These are phyloP conservation scores for Podospora pseudocomata DNA, from an alignment of 495 filamentous ascomycete genomes.

Conservation along the genomic window DNA sequence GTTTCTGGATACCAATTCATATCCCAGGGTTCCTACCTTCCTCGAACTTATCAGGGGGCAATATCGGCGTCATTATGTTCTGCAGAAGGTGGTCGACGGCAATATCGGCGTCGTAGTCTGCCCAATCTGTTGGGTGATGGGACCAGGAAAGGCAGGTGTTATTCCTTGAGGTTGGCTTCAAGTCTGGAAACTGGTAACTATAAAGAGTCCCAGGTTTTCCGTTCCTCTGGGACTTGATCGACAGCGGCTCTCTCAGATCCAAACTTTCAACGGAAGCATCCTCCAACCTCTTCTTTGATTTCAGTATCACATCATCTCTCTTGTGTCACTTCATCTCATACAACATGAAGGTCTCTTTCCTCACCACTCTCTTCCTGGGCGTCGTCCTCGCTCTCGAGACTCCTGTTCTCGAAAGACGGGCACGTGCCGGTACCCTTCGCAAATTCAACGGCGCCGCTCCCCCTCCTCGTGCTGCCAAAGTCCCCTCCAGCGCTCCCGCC, in stretches of 20 bases:
- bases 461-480: slow-evolving; percentile 13
- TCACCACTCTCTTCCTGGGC: slow-evolving; percentile 32
- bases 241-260: slow-evolving; percentile 4
- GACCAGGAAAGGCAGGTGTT: slow-evolving; percentile 1
- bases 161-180: not conserved
- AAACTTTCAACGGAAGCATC: not conserved
- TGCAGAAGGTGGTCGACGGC: not conserved
- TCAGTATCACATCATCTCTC: not conserved
- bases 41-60: slow-evolving; percentile 10
- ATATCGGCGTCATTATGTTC: slow-evolving; percentile 15
- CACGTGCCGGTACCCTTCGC: slow-evolving; percentile 13
- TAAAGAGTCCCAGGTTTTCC: slow-evolving; percentile 15
- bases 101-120: slow-evolving; percentile 14
- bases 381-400: slow-evolving; percentile 26
- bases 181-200: slow-evolving; percentile 11
- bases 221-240: slow-evolving; percentile 10
- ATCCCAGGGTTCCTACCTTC: slow-evolving; percentile 18
- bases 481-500: slow-evolving; percentile 20
- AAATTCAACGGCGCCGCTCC: slow-evolving; percentile 16
- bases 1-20: slow-evolving; percentile 18
- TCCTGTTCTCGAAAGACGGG: slow-evolving; percentile 17
- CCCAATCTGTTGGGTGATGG: slow-evolving; percentile 16
- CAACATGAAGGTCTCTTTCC: slow-evolving; percentile 36
- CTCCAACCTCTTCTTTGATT: slow-evolving; percentile 2
- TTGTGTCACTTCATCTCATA: not conserved